Base-by-base conservation (phyloP, 495 filamentous ascomycete species). In the Trichoderma asperelloides region DNA sequence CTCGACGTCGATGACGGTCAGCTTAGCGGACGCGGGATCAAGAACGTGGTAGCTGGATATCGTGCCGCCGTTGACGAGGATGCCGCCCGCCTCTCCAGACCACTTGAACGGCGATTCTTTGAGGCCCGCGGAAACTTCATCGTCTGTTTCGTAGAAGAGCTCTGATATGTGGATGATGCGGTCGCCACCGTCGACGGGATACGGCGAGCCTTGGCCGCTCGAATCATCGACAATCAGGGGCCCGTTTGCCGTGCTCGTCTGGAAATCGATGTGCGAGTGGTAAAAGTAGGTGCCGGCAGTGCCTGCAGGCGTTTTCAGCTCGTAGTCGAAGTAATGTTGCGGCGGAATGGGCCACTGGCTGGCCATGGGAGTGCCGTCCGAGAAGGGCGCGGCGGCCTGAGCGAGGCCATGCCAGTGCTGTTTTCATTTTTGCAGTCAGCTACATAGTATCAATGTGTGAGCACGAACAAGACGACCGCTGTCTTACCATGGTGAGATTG, bases 391-490 rank as follows among this genome's bases (percentile, higher is more conserved):
- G 64, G 80, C 76, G 15, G 78, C 76, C 71, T 82, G 81, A n/a
- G 78, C 75, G 30, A 87, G 73, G 43, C 85, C 85, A 77, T 87
- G 85, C 84, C 84, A 88, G 67, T 88, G 85, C 84, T 86, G 37
- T 27, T 28, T 16, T 33, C n/a, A 11, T 33, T n/a, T n/a, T n/a
- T n/a, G n/a, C n/a, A n/a, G n/a, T n/a, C n/a, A n/a, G n/a, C n/a
- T n/a, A n/a, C n/a, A n/a, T n/a, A n/a, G n/a, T n/a, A n/a, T n/a
- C n/a, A n/a, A n/a, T n/a, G n/a, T n/a, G n/a, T n/a, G n/a, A n/a
- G n/a, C n/a, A 68, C 37, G 5, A 65, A 41, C 39, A 67, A 28
- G 33, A 11, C 8, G 62, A 41, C 25, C 21, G 55, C 47, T 45
- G 4, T 72, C 75, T 62, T 78, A 83, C 85, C 76, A 87, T 83